Base-by-base conservation (phyloP, 768 basidiomycete genomes). In the Mycena sanguinolenta region DNA sequence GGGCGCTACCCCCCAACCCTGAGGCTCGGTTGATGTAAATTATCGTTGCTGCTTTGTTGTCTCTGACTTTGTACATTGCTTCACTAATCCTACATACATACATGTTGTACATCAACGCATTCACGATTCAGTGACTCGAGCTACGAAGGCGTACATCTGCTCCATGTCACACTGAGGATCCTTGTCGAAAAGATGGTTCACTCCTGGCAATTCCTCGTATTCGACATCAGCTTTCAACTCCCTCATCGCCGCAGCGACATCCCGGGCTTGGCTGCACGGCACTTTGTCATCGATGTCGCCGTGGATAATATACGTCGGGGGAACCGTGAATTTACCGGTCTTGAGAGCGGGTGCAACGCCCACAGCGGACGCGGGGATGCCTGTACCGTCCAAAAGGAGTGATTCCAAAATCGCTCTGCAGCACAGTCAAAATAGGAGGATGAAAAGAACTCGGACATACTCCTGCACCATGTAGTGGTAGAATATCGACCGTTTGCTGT, bases 381-480 rank as follows among this genome's bases (percentile, higher is more conserved):
- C 72, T 6, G 82, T 82, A 3, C 75, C 79, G 8, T 78, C 79
- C 25, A 84, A 73, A 4, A 84, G 74, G 0, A 84, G 73, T 2
- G 73, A 64, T 13, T 72, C 68, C 19, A 82, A 63, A 16, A 83
- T 77, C 7, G 64, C 81, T 59, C 82, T 84, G 21, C 2, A 17
- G 14, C 39, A 13, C 42, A 5, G 42, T 46, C 55, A 65, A 23
- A n/a, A 38, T 9, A 34, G 2, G n/a, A n/a, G 28, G n/a, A 58
- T 2, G 46, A 16, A 4, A 46, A 54, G 25, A 62, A 21, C 4
- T 30, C 1, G 0, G n/a, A 73, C 82, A 53, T 57, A 82, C 82
- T 83, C 82, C 74, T 84, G 83, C 14, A 84, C 75, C 82, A 83
- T 84, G 66, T 82, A 84, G 58, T 70, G 69, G 65, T 84, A 84